Conservation (phyloP, 441 rosid species). For the Arabidopsis lyrata region DNA sequence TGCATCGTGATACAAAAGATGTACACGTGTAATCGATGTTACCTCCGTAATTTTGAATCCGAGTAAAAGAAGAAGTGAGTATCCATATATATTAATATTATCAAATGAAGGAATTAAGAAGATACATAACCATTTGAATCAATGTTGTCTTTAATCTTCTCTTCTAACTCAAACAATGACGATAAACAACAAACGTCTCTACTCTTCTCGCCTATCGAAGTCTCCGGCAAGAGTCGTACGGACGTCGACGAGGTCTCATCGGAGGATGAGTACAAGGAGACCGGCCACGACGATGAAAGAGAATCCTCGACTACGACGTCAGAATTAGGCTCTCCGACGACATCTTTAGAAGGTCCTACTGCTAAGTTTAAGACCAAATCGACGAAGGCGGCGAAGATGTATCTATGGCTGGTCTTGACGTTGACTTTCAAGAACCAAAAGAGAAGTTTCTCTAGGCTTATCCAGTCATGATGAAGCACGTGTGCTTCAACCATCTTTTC, state of each 20-base stretch:
- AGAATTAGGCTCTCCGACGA: constrained; percentile 35
- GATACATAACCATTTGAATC: constrained; percentile 12
- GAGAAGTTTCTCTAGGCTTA: constrained; percentile 57
- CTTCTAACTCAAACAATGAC: constrained; percentile 40
- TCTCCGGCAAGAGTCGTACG: constrained; percentile 31
- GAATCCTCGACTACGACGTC: constrained; percentile 42
- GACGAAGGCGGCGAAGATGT: constrained; percentile 61
- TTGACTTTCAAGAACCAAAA: constrained; percentile 65
- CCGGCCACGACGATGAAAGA: constrained; percentile 60
- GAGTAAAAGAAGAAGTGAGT: not conserved
- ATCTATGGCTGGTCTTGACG: constrained; percentile 57
- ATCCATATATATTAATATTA: not conserved
- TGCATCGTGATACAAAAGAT: constrained; percentile 4
- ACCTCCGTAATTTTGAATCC: not conserved
- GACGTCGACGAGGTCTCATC: constrained; percentile 50
- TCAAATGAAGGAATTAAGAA: constrained; percentile 13
- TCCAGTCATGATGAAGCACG: constrained; percentile 60
- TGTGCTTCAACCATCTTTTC: constrained; percentile 67
- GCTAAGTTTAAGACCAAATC: constrained; percentile 56
- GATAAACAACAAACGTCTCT: constrained; percentile 33
- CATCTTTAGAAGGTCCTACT: constrained; percentile 33
- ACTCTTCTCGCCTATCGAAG: constrained; percentile 25
- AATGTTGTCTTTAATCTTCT: constrained; percentile 28
- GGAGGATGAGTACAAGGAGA: constrained; percentile 52
- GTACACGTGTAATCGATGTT: constrained; percentile 14